Base-by-base conservation (phyloP, 768 basidiomycete species). In the Boletus pseudopeckii region DNA sequence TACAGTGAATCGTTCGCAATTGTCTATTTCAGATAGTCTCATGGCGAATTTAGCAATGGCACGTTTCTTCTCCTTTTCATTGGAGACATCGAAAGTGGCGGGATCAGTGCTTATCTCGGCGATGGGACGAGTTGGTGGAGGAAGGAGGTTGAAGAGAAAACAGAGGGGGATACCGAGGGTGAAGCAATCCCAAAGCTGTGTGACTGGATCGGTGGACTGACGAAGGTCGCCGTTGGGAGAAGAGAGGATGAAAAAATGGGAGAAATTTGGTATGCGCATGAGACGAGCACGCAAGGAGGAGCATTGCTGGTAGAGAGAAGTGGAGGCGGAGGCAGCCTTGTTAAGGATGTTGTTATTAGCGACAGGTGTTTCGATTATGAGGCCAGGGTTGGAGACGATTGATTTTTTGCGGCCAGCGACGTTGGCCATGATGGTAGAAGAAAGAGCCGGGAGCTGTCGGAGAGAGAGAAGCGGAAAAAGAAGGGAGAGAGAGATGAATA, bases 61-160 rank as follows among this genome's bases (percentile, higher is more conserved):
- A 58, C 84, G 86, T 74, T 98, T 95, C 80, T 88, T 91, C 45
- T 82, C 82, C 58, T 87, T 88, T 71, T 95, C 92, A 46, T 88
- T 85, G 50, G 83, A 80, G 48, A 77, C 70, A 26, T 90, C 87
- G 57, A 83, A 85, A 42, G 80, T 74, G 9, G 80, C 77, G 32
- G 82, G 78, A 64, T 84, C 82, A 48, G 86, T 90, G 63, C 83
- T 77, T 50, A 91, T 83, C 24, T 68, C 65, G 57, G 80, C 79
- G 65, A 76, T 77, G 36, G 71, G 75, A 14, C 58, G 62, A 20
- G 68, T 63, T 15, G 75, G 71, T 4, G 68, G 65, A 37, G 88
- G 87, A 52, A 98, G 85, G 70, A 89, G 85, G 74, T 99, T 96
- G 79, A 92, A 96, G 63, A 99, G 85, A 76, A 90, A 97, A 75